Evolutionary conservation across 192 early-diverging fungal species (phyloP).

Genomic region (Umbelopsis ramanniana): DNA sequence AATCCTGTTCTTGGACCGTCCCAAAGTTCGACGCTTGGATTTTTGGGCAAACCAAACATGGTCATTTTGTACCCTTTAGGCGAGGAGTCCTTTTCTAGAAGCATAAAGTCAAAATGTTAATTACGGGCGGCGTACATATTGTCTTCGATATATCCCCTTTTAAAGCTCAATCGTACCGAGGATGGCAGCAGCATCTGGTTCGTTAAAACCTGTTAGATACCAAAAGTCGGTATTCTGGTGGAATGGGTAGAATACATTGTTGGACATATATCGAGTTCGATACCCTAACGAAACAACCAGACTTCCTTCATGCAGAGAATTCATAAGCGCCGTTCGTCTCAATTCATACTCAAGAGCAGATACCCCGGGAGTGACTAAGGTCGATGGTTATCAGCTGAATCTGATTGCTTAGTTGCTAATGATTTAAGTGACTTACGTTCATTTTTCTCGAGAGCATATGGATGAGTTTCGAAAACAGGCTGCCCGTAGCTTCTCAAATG

Average conservation of each 20-base stretch:
- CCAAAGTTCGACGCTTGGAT: conserved; percentile 81
- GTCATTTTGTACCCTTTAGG: conserved; percentile 75
- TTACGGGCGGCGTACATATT: background rate
- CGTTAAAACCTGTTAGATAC: conserved; percentile 89
- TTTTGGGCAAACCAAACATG: conserved; percentile 86
- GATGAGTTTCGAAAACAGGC: conserved; percentile 81
- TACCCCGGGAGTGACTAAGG: conserved; percentile 81
- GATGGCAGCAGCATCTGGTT: conserved; percentile 81
- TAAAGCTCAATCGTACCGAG: conserved; percentile 45
- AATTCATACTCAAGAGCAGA: conserved; percentile 73
- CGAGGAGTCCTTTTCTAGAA: conserved; percentile 50
- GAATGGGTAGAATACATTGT: conserved; percentile 94
- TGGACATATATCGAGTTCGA: conserved; percentile 81
- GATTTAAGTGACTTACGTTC: too few relatives aligned
- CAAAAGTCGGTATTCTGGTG: conserved; percentile 92
- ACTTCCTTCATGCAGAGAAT: conserved; percentile 64
- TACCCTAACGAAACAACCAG: conserved; percentile 75
- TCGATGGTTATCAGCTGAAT: background rate
- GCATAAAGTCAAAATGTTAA: background rate
- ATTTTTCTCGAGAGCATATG: conserved; percentile 74
- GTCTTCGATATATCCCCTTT: background rate
- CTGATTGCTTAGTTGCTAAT: too few relatives aligned
- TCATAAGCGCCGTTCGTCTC: conserved; percentile 69
- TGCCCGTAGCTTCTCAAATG: conserved; percentile 65
- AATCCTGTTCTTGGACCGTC: conserved; percentile 89